Evolutionary conservation across 2,329 filamentous ascomycete species (phyloP).

Genomic region (Parascedosporium putredinis): DNA sequence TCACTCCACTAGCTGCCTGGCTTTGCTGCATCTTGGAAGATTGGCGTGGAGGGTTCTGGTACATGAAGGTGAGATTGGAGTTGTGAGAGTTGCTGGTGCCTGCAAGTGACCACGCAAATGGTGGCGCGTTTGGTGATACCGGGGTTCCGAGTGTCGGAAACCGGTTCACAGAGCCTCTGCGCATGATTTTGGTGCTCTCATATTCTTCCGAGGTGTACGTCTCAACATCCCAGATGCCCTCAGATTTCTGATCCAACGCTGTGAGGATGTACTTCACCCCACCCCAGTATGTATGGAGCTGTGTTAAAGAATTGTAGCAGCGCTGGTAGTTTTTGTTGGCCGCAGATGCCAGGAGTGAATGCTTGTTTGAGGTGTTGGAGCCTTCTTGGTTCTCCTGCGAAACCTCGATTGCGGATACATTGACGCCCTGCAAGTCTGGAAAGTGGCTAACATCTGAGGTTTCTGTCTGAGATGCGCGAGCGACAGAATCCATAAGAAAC

Average conservation of each 20-base stretch:
- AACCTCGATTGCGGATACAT: slow-evolving; percentile 3
- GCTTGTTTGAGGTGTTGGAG: slow-evolving; percentile 44
- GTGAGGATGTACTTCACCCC: slow-evolving; percentile 81
- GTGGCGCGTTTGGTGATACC: slow-evolving; percentile 38
- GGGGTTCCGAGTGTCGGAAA: slow-evolving; percentile 35
- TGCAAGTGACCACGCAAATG: slow-evolving; percentile 77
- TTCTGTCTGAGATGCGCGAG: slow-evolving; percentile 55
- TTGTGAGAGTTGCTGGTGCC: slow-evolving; percentile 79
- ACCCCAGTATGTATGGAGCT: slow-evolving; percentile 76
- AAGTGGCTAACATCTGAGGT: slow-evolving; percentile 37
- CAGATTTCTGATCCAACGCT: slow-evolving; percentile 76
- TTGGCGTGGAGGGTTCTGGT: slow-evolving; percentile 41
- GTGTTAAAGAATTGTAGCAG: slow-evolving; percentile 74
- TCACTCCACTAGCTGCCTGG: slow-evolving; percentile 2
- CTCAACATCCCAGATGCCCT: slow-evolving; percentile 72
- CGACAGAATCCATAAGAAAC: slow-evolving; percentile 72
- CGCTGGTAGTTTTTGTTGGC: slow-evolving; percentile 81
- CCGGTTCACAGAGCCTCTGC: slow-evolving; percentile 26
- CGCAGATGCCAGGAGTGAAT: slow-evolving; percentile 67
- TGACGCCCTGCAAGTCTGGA: slow-evolving; percentile 28
- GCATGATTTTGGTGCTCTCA: slow-evolving; percentile 53
- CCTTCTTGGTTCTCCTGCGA: slow-evolving; percentile 11
- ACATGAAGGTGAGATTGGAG: slow-evolving; percentile 73
- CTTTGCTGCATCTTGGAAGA: slow-evolving; percentile 1
- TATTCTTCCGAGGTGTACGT: slow-evolving; percentile 63